Evolutionary conservation across 257 asterid genomes (phyloP).

Genomic region (Dorcoceras hygrometricum): DNA sequence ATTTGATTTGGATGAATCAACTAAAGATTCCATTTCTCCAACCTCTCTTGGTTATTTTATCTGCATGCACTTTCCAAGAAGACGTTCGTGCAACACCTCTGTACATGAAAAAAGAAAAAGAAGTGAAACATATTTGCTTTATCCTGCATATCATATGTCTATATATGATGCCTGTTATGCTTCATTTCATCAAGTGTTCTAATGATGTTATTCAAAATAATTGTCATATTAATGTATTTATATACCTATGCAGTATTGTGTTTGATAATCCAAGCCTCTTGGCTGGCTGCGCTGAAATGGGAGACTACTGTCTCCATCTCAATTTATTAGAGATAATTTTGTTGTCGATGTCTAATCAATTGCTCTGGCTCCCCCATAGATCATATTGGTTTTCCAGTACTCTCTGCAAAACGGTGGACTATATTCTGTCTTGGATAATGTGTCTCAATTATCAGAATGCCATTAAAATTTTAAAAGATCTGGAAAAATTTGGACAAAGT

Average conservation of each 20-base stretch:
- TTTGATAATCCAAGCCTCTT: not conserved
- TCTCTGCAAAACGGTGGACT: not conserved
- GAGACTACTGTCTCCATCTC: constrained; percentile 4
- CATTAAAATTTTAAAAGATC: too few species aligned
- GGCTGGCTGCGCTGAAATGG: not conserved
- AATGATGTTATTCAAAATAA: not conserved
- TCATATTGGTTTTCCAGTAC: too few species aligned
- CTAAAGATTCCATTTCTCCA: not conserved
- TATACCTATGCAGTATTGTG: not conserved
- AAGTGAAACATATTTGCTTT: too few species aligned
- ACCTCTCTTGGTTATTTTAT: not conserved
- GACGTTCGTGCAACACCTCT: not conserved
- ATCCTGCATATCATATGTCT: too few species aligned
- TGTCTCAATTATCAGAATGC: constrained; percentile 6
- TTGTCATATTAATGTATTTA: not conserved
- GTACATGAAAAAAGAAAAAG: too few species aligned
- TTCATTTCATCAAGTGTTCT: not conserved
- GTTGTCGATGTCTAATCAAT: not conserved
- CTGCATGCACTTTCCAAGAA: constrained; percentile 3
- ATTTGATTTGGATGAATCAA: not conserved
- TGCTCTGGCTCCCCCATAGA: too few species aligned
- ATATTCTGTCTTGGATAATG: constrained; percentile 13
- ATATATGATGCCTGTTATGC: not conserved
- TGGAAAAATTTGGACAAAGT: too few species aligned
- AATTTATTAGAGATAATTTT: not conserved